Percentiles rank a stretch among this genome's conserved stretches.
Evolutionary conservation across 805 yeast genomes (phyloP).

Genomic region (Scheffersomyces spartinae): DNA sequence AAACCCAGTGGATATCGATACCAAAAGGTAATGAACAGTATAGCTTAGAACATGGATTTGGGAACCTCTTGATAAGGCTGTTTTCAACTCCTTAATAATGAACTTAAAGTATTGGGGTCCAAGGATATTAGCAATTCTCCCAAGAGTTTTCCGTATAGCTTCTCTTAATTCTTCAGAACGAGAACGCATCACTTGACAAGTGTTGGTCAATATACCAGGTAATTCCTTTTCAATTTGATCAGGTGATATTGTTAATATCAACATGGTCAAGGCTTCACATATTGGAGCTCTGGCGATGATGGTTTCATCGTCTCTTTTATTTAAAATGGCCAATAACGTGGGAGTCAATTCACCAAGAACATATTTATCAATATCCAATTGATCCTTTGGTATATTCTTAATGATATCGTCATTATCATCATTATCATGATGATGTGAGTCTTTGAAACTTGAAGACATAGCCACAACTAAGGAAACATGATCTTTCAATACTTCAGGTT

Average conservation of each 20-base stretch:
- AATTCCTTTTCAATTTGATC: slow-evolving; percentile 46
- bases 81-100: slow-evolving; percentile 63
- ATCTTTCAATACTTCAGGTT: slow-evolving; percentile 39
- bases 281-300: slow-evolving; percentile 64
- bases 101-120: slow-evolving; percentile 70
- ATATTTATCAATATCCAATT: slow-evolving; percentile 18
- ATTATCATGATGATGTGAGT: slow-evolving; percentile 24
- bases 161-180: slow-evolving; percentile 84
- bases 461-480: slow-evolving; percentile 48
- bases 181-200: slow-evolving; percentile 83
- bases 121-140: slow-evolving; percentile 47
- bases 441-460: slow-evolving; percentile 37
- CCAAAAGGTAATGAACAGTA: slow-evolving; percentile 68
- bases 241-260: slow-evolving; percentile 49
- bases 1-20: slow-evolving; percentile 35
- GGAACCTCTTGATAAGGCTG: slow-evolving; percentile 79
- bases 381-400: slow-evolving; percentile 15
- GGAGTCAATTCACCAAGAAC: slow-evolving; percentile 51
- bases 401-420: slow-evolving; percentile 8
- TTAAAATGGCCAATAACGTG: slow-evolving; percentile 46
- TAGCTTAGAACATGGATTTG: slow-evolving; percentile 88
- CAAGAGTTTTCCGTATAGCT: slow-evolving; percentile 64
- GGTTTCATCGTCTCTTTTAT: slow-evolving; percentile 66
- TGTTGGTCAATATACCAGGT: slow-evolving; percentile 73
- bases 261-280: slow-evolving; percentile 66